Conservation (phyloP, 495 filamentous ascomycete species). For the Thermochaetoides thermophila region DNA sequence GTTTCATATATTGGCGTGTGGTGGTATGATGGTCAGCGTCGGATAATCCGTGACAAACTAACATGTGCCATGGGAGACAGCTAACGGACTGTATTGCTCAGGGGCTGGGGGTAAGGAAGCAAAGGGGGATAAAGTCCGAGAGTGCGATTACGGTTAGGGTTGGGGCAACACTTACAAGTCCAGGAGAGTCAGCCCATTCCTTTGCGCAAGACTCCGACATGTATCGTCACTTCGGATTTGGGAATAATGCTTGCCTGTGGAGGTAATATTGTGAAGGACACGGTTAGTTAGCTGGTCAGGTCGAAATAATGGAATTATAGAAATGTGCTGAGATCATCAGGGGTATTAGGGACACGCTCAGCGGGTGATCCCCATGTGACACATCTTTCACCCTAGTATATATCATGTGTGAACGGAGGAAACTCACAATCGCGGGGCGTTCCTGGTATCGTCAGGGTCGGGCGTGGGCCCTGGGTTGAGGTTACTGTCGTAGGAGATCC, state of each 20-base stretch:
- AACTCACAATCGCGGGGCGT: constrained; percentile 13
- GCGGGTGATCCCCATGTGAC: no score
- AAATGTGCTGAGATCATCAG: no score
- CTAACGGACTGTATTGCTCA: no score
- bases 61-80: no score
- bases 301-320: no score
- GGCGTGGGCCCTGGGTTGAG: neutral
- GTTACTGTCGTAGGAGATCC: neutral
- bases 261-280: neutral
- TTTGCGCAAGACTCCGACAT: constrained; percentile 7
- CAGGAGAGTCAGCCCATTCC: constrained; percentile 5
- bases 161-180: constrained; percentile 8
- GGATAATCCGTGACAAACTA: no score
- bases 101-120: no score
- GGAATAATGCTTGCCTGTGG: constrained; percentile 4
- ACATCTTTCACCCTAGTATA: no score
- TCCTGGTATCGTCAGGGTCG: constrained; percentile 10
- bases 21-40: no score
- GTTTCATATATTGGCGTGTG: neutral
- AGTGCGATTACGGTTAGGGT: neutral
- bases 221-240: constrained; percentile 2
- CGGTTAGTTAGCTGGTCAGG: neutral
- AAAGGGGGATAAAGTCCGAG: no score
- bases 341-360: no score
- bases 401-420: no score